These are phyloP conservation scores for Tulasnella sp. DNA, from an alignment of 768 basidiomycete genomes.

Conservation along the genomic window DNA sequence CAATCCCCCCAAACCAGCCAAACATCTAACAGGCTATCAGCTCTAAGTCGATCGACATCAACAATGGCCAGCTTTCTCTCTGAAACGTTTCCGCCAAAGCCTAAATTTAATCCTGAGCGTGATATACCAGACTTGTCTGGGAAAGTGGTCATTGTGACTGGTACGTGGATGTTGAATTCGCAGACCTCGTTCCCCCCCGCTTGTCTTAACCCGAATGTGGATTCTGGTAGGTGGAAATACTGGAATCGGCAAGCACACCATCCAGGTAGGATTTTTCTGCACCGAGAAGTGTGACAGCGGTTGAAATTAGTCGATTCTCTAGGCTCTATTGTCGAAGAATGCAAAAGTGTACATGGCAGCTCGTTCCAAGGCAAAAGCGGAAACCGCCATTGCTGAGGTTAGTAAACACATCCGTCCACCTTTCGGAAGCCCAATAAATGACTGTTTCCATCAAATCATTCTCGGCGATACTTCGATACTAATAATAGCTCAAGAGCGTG, in stretches of 20 bases:
- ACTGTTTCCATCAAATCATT: too few relatives aligned
- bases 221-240: conserved; percentile 23
- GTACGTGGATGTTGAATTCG: not conserved
- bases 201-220: not conserved
- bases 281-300: not conserved
- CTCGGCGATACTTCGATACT: not conserved
- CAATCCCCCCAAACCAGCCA: too few relatives aligned
- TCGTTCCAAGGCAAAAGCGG: conserved; percentile 32
- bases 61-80: not conserved
- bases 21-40: conserved; percentile 47
- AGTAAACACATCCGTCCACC: not conserved
- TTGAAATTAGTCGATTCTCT: not conserved
- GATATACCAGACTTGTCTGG: conserved; percentile 33
- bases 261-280: conserved; percentile 18
- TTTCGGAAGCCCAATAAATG: not conserved
- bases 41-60: conserved; percentile 71
- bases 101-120: conserved; percentile 12
- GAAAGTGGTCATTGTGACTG: conserved; percentile 33
- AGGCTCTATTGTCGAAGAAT: conserved; percentile 33
- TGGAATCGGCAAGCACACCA: conserved; percentile 29
- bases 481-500: conserved; percentile 24
- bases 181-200: not conserved
- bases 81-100: conserved; percentile 24
- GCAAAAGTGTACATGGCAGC: conserved; percentile 37
- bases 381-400: conserved; percentile 31